These are phyloP conservation scores for Colletotrichum tabaci DNA, from an alignment of 2,329 filamentous ascomycete species.

Conservation along the genomic window DNA sequence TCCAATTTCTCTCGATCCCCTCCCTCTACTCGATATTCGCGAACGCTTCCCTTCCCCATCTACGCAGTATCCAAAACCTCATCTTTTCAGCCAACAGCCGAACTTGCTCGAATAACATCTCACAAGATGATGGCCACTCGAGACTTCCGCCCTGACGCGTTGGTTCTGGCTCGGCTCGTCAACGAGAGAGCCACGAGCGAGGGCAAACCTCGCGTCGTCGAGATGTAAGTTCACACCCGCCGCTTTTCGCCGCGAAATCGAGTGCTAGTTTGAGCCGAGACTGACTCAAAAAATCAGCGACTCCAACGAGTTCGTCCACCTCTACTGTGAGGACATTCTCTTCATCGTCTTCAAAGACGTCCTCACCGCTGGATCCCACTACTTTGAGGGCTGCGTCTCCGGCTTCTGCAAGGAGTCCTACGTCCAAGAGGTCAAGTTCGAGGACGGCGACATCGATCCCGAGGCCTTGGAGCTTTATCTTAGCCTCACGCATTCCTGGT, in stretches of 20 bases:
- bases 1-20: neutral
- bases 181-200: neutral
- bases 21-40: too few species aligned
- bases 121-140: neutral
- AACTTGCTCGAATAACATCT: neutral
- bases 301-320: constrained; percentile 20
- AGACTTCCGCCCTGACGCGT: constrained; percentile 21
- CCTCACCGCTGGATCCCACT: constrained; percentile 29
- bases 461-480: constrained; percentile 28
- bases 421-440: constrained; percentile 19
- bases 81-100: neutral
- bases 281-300: constrained; percentile 15
- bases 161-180: neutral
- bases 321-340: constrained; percentile 9
- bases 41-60: too few species aligned
- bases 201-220: neutral
- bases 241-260: neutral
- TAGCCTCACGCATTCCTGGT: constrained; percentile 32
- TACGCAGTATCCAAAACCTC: too few species aligned
- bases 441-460: neutral
- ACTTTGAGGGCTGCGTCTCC: constrained; percentile 25
- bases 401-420: constrained; percentile 34
- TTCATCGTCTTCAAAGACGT: constrained; percentile 37
- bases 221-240: constrained; percentile 1
- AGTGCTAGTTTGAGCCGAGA: neutral